These are phyloP conservation scores for Paramecium biaurelia DNA, from an alignment of 73 alveolate species.

Conservation along the genomic window DNA sequence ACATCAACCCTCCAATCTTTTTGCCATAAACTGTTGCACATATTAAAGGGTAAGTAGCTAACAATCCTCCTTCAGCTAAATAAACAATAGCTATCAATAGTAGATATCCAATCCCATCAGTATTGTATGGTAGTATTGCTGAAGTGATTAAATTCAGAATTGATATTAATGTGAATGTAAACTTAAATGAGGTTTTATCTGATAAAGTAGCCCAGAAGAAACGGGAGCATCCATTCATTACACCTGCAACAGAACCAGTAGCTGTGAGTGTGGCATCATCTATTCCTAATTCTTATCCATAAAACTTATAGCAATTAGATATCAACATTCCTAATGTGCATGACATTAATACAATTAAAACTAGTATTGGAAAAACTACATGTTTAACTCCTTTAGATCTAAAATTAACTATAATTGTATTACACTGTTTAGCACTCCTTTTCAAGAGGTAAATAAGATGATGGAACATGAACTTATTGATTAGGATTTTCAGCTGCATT, in stretches of 20 bases:
- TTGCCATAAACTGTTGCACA: not conserved
- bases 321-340: not conserved
- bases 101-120: not conserved
- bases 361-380: not conserved
- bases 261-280: slow-evolving; percentile 30
- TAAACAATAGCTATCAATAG: not conserved
- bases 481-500: not conserved
- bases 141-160: slow-evolving; percentile 8
- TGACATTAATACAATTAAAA: not conserved
- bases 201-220: slow-evolving; percentile 39
- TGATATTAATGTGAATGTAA: slow-evolving; percentile 20
- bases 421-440: not conserved
- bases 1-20: not conserved
- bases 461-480: not conserved
- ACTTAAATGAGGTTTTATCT: not conserved
- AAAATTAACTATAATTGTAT: not conserved
- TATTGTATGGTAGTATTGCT: not conserved
- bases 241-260: slow-evolving; percentile 36
- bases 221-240: slow-evolving; percentile 33
- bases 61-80: slow-evolving; percentile 28
- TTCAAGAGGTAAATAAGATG: not conserved
- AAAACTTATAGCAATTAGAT: slow-evolving; percentile 23
- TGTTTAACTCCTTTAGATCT: not conserved
- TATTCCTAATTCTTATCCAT: slow-evolving; percentile 18
- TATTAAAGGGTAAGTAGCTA: not conserved